Conservation (phyloP, 2,329 filamentous ascomycete genomes). For the Anthostomella pinea region DNA sequence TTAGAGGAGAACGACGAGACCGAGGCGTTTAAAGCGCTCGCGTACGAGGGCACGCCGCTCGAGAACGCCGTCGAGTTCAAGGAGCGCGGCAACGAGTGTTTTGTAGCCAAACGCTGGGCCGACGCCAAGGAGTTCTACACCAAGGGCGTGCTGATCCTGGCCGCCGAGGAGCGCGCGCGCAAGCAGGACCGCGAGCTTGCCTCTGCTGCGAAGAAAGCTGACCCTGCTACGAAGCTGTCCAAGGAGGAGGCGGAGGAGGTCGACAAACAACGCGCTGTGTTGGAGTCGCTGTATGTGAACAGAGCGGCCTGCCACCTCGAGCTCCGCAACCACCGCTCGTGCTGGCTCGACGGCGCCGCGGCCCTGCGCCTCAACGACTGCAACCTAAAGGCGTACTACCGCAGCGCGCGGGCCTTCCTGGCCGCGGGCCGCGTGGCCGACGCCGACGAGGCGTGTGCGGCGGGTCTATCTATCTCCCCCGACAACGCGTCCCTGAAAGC, state of each 20-base stretch:
- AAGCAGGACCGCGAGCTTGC: constrained; percentile 34
- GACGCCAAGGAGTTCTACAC: constrained; percentile 91
- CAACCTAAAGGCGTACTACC: constrained; percentile 91
- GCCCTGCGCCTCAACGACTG: constrained; percentile 73
- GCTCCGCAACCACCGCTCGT: constrained; percentile 82
- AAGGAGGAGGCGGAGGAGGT: constrained; percentile 50
- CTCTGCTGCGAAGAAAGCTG: neutral
- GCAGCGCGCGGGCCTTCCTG: constrained; percentile 74
- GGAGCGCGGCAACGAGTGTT: constrained; percentile 88
- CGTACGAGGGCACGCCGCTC: constrained; percentile 85
- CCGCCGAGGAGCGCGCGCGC: constrained; percentile 58
- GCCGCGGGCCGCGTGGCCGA: constrained; percentile 75
- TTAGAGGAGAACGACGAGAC: constrained; percentile 81
- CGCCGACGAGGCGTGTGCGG: constrained; percentile 73
- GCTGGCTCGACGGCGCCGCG: constrained; percentile 78
- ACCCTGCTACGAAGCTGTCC: neutral
- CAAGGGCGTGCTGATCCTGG: constrained; percentile 75
- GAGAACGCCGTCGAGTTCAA: constrained; percentile 85
- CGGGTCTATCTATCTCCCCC: constrained; percentile 70
- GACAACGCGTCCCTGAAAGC: constrained; percentile 64
- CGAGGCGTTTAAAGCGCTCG: constrained; percentile 83
- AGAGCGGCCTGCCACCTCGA: constrained; percentile 87
- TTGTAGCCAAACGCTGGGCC: constrained; percentile 66
- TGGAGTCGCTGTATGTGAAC: constrained; percentile 81
- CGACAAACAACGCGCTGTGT: constrained; percentile 52